Evolutionary conservation across 192 early-diverging fungal species (phyloP), one percentile per base, ranked within the genome.

Genomic region (Coemansia sp.): DNA sequence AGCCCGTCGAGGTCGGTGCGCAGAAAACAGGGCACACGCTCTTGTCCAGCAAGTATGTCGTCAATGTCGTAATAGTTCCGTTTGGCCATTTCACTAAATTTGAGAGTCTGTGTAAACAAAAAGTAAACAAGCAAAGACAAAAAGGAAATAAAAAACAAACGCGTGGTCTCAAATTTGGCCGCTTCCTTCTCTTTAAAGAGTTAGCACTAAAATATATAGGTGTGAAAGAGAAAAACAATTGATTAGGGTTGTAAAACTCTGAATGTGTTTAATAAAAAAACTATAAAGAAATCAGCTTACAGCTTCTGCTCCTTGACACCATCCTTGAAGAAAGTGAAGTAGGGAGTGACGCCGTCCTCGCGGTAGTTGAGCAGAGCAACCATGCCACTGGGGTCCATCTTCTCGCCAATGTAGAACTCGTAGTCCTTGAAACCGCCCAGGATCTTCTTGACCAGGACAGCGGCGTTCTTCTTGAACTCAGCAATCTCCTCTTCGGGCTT

Each of bases 321-420:
- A 73, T 93, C 89, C 84, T 89, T 93, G 89, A 93, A 93, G 86
- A 93, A 91, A 61, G 89, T 89, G 69, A 97, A 87, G 89, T 84
- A 97, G 61, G 95, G 95, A 32, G 95, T 95, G 66, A 87, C 75
- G 69, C 93, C 93, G 84, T 97, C 94, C 81, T 93, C 92, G 59
- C 94, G 91, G 91, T 95, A 94, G 91, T 95, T 97, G 62, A 97
- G 88, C 52, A 95, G 85, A 75, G 87, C 86, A 55, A 95, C 84
- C 87, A 90, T 91, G 63, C 91, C 92, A 51, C 94, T 90, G 70
- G 91, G 90, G 84, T 94, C 80, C 92, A 93, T 94, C 73, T 69
- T 76, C 85, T 93, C 90, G 67, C 92, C 92, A 64, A 83, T 86
- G 89, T 88, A 95, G 89, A 94, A 97, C 77, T 95, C 91, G 72